These are phyloP conservation scores for Fusarium paranaense DNA, from an alignment of 2,329 filamentous ascomycete genomes.

Conservation along the genomic window DNA sequence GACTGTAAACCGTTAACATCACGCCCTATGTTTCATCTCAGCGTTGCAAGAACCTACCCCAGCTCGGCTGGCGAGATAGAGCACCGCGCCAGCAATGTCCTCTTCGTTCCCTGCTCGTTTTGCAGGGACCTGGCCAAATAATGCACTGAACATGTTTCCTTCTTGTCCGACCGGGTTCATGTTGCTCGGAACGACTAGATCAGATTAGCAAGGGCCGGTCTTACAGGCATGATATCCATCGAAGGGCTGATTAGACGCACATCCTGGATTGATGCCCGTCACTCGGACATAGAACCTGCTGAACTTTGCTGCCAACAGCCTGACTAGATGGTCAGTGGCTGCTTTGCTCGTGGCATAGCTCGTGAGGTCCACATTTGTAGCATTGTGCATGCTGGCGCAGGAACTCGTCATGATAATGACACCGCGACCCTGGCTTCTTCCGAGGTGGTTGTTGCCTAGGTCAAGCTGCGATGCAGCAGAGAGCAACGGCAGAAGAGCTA, in stretches of 20 bases:
- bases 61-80: conserved; percentile 48
- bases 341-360: conserved; percentile 64
- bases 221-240: not conserved
- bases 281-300: conserved; percentile 49
- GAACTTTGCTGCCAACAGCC: conserved; percentile 61
- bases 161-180: conserved; percentile 50
- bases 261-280: conserved; percentile 48
- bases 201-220: not conserved
- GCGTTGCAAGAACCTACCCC: conserved; percentile 42
- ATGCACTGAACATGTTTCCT: conserved; percentile 47
- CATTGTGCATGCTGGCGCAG: conserved; percentile 65
- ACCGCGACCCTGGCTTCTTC: conserved; percentile 53
- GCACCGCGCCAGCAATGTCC: conserved; percentile 47
- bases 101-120: conserved; percentile 46
- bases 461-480: conserved; percentile 51
- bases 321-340: conserved; percentile 63
- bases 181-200: conserved; percentile 49
- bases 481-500: conserved; percentile 59
- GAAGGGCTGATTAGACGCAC: conserved; percentile 31
- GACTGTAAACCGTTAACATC: conserved; percentile 31
- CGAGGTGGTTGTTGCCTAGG: not conserved
- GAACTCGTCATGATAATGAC: conserved; percentile 62
- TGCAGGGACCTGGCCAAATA: conserved; percentile 49
- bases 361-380: conserved; percentile 63
- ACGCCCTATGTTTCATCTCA: not conserved